These are phyloP conservation scores for Lasiodiplodia gonubiensis DNA, from an alignment of 2,329 filamentous ascomycete genomes.

Conservation along the genomic window DNA sequence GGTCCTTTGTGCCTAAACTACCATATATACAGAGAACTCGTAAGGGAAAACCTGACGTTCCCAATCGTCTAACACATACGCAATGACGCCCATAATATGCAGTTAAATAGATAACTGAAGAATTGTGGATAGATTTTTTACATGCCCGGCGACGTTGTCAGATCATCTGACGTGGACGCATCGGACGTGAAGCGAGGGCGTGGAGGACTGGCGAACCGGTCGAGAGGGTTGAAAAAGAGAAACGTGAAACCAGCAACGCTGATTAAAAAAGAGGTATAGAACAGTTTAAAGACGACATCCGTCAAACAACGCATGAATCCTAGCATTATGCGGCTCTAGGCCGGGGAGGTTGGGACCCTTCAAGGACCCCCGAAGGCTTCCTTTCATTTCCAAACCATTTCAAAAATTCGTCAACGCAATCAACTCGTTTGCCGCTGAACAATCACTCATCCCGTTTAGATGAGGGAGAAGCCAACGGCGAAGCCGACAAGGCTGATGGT, in stretches of 20 bases:
- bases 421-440: neutral
- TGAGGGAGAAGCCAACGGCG: constrained; percentile 24
- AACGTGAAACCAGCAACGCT: constrained; percentile 19
- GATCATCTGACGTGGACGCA: neutral
- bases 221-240: neutral
- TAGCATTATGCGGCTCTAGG: constrained; percentile 12
- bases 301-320: constrained; percentile 11
- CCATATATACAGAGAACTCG: neutral
- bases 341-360: constrained; percentile 3
- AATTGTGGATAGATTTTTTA: constrained; percentile 3
- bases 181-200: neutral
- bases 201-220: neutral
- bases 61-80: constrained; percentile 22
- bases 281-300: constrained; percentile 11
- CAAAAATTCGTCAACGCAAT: constrained; percentile 18
- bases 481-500: constrained; percentile 25
- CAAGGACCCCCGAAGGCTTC: constrained; percentile 11
- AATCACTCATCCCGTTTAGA: constrained; percentile 17
- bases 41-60: constrained; percentile 6
- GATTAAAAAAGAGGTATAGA: constrained; percentile 24
- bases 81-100: constrained; percentile 8
- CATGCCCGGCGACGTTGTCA: constrained; percentile 5
- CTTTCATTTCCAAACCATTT: constrained; percentile 14
- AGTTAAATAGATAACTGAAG: constrained; percentile 3
- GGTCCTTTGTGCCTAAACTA: neutral